phyloP scores from a whole-genome alignment of 495 filamentous ascomycete genomes.

The Tuber melanosporum region DNA sequence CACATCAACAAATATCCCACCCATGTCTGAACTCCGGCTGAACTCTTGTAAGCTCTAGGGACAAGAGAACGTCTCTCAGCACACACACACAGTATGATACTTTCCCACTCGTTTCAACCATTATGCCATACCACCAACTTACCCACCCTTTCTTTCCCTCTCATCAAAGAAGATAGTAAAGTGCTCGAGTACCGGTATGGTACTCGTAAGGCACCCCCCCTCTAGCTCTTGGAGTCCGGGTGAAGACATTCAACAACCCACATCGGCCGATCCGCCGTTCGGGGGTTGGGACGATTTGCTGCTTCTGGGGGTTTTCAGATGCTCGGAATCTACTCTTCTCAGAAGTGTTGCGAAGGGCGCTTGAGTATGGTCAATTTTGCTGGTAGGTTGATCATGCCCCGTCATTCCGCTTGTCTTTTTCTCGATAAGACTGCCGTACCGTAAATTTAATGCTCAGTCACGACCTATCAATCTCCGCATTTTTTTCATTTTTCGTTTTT shows the following conservation, averaged over 20 bases:
- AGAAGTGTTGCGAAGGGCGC: not conserved
- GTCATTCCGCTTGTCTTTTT: not conserved
- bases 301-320: not conserved
- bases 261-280: not conserved
- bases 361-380: not conserved
- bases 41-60: not conserved
- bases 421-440: not conserved
- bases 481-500: not conserved
- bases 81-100: not conserved
- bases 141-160: not conserved
- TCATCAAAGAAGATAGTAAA: not conserved
- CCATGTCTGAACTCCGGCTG: not conserved
- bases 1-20: not conserved
- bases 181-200: not conserved
- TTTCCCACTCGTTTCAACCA: not conserved
- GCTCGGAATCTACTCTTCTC: not conserved
- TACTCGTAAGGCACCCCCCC: not conserved
- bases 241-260: not conserved
- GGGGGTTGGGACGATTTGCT: not conserved
- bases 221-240: not conserved
- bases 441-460: not conserved
- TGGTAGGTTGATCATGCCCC: not conserved
- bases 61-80: not conserved
- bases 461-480: not conserved
- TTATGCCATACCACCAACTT: not conserved